phyloP scores from a whole-genome alignment of 345 rosid genomes.

The Rhodomyrtus tomentosa region DNA sequence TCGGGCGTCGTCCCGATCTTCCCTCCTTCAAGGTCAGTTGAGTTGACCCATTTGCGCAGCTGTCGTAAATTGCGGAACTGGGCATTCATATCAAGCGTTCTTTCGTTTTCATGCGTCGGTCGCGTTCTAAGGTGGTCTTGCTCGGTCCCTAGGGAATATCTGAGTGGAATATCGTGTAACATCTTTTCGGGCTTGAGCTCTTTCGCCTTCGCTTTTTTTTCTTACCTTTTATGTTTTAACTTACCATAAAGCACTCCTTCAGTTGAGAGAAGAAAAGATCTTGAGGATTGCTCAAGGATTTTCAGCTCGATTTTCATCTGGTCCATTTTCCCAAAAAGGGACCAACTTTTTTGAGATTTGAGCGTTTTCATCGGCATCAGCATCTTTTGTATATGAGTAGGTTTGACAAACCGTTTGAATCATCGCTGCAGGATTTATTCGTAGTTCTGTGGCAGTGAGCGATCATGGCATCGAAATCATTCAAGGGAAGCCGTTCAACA shows the following conservation, averaged over 20 bases:
- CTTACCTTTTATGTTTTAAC: neutral
- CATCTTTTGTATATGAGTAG: neutral
- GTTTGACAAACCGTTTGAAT: neutral
- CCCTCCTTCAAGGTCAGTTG: neutral
- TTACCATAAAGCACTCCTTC: neutral
- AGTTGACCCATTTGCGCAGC: neutral
- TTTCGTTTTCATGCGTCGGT: neutral
- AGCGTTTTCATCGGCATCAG: neutral
- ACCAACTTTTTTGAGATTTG: neutral
- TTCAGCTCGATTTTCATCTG: neutral
- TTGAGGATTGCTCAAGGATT: neutral
- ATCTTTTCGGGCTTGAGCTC: neutral
- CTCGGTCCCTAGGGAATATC: neutral
- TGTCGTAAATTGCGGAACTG: neutral
- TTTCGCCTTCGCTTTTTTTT: neutral
- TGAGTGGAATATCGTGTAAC: neutral
- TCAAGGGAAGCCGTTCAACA: slow-evolving; percentile 44
- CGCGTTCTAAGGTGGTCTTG: neutral
- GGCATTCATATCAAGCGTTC: neutral
- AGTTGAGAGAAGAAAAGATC: neutral
- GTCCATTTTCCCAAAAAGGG: neutral
- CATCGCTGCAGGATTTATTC: neutral
- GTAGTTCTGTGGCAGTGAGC: neutral
- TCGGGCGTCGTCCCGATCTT: neutral
- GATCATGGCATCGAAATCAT: slow-evolving; percentile 58